These are phyloP conservation scores for Chrysophaeum taylorii DNA, from an alignment of 352 stramenopile species.

Conservation along the genomic window DNA sequence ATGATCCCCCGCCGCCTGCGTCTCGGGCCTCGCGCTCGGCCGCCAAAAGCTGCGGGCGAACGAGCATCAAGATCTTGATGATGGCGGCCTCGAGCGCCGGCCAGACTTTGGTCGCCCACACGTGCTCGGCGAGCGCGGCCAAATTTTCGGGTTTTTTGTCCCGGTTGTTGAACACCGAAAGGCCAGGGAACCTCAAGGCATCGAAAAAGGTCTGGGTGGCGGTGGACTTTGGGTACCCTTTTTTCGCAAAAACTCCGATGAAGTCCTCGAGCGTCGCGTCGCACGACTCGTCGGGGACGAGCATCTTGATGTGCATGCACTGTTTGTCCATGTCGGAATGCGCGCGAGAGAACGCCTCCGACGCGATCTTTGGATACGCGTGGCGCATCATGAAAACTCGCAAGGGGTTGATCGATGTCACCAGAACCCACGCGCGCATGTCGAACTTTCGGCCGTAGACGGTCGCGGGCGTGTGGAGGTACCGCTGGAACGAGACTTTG, in stretches of 20 bases:
- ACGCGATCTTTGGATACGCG: constrained; percentile 54
- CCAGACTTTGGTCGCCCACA: constrained; percentile 41
- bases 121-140: constrained; percentile 46
- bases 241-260: background rate
- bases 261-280: background rate
- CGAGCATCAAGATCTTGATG: background rate
- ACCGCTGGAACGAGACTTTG: constrained; percentile 57
- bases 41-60: background rate
- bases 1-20: background rate
- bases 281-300: constrained; percentile 13
- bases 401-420: constrained; percentile 60
- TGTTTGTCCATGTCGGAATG: constrained; percentile 38
- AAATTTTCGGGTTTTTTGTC: too few species aligned
- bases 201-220: constrained; percentile 57
- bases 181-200: too few species aligned
- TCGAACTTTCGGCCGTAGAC: constrained; percentile 67
- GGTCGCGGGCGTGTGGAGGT: constrained; percentile 55
- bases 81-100: background rate
- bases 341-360: constrained; percentile 48
- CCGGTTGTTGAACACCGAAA: too few species aligned
- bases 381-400: constrained; percentile 63
- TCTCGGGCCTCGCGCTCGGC: background rate
- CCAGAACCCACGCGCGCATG: constrained; percentile 62
- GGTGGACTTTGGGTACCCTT: constrained; percentile 43
- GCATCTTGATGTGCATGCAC: constrained; percentile 40